Percentiles rank a stretch among this genome's conserved stretches.
These are phyloP conservation scores for Coprinopsis strossmayeri DNA, from an alignment of 768 basidiomycete genomes.

Conservation along the genomic window DNA sequence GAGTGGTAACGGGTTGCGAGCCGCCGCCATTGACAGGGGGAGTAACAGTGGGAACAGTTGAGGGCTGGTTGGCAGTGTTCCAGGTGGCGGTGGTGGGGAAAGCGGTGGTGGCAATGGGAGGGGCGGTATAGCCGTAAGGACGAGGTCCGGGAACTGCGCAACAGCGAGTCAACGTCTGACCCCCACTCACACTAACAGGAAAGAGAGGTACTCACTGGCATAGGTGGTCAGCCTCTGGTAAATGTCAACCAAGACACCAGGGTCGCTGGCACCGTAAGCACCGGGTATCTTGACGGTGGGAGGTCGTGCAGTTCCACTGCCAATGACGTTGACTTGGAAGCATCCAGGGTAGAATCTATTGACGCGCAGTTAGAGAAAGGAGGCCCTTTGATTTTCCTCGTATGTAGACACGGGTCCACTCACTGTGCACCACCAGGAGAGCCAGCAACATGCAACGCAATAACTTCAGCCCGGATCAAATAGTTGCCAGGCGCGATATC, in stretches of 20 bases:
- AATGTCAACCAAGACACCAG: constrained; percentile 42
- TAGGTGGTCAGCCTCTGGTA: constrained; percentile 36
- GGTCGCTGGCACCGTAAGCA: constrained; percentile 32
- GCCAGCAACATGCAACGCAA: constrained; percentile 37
- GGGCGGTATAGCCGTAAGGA: constrained; percentile 33
- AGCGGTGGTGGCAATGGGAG: constrained; percentile 33
- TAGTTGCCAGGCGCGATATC: constrained; percentile 26
- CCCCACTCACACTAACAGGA: neutral
- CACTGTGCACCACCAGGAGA: constrained; percentile 31
- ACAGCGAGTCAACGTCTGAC: constrained; percentile 1
- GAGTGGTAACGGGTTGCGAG: constrained; percentile 11
- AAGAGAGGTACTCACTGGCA: constrained; percentile 22
- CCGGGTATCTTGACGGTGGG: constrained; percentile 37
- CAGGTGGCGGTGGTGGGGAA: constrained; percentile 44
- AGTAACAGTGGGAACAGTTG: constrained; percentile 34
- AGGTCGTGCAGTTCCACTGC: constrained; percentile 25
- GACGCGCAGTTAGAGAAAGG: no score
- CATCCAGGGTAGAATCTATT: constrained; percentile 34
- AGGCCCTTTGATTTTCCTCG: neutral
- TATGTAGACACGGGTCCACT: constrained; percentile 17
- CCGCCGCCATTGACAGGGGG: constrained; percentile 9
- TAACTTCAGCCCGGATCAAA: constrained; percentile 37
- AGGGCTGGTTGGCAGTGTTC: constrained; percentile 42
- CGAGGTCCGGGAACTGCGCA: constrained; percentile 39
- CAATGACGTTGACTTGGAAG: constrained; percentile 32